Conservation (phyloP, 495 filamentous ascomycete genomes). For the Hypoxylon lienhwacheense region DNA sequence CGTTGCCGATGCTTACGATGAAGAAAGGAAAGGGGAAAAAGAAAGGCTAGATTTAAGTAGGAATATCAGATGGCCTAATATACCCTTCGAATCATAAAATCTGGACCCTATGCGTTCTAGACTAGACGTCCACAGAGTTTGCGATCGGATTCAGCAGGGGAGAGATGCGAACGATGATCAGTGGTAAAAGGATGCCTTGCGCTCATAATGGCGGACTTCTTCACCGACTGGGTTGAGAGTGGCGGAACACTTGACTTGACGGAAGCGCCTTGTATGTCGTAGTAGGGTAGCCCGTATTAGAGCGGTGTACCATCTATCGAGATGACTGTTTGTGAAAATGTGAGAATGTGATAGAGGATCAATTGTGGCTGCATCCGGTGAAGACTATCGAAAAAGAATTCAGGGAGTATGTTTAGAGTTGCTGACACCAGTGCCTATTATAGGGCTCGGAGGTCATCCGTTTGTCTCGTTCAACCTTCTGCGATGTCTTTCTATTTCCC, state of each 20-base stretch:
- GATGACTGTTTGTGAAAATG: no score
- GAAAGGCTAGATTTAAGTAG: neutral
- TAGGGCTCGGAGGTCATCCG: conserved; percentile 1
- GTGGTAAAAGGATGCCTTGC: no score
- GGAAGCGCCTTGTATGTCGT: no score
- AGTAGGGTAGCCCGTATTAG: no score
- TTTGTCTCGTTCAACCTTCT: neutral
- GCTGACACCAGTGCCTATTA: conserved; percentile 1
- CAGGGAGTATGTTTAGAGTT: neutral
- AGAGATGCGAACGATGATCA: no score
- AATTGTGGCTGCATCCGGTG: neutral
- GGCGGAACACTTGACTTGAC: no score
- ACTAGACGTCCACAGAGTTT: no score
- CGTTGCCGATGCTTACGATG: neutral
- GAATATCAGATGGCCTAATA: neutral
- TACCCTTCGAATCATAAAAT: conserved; percentile 8
- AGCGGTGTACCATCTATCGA: no score
- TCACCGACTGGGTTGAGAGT: no score
- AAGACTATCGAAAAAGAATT: neutral
- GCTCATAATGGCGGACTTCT: no score
- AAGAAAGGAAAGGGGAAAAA: neutral
- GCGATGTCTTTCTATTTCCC: neutral
- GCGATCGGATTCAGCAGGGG: no score
- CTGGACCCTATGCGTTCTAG: neutral
- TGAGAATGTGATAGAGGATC: neutral